Percentiles rank a stretch among this genome's conserved stretches.
Evolutionary conservation across 1,284 basidiomycete genomes (phyloP).

Genomic region (Rhodotorula mucilaginosa): DNA sequence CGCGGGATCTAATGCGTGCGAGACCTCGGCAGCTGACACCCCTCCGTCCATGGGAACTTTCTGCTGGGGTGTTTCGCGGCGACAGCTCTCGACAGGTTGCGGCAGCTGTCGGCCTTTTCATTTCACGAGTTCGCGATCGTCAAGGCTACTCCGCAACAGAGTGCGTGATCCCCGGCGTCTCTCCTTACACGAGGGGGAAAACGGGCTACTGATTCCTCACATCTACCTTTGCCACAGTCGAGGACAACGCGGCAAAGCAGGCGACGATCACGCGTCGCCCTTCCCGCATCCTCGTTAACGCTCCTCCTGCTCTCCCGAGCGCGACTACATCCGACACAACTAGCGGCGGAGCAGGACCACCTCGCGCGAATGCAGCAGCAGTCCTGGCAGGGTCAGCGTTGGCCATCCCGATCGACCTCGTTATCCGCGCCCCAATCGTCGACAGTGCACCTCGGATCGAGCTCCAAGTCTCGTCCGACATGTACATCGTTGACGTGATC

Average conservation of each 20-base stretch:
- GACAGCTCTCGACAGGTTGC: constrained; percentile 82
- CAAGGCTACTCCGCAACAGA: constrained; percentile 66
- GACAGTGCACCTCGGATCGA: constrained; percentile 42
- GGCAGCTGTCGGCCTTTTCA: constrained; percentile 82
- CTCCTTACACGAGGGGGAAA: not conserved
- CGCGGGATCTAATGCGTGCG: not conserved
- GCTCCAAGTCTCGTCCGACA: constrained; percentile 62
- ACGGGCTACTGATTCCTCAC: not conserved
- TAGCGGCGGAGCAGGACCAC: constrained; percentile 40
- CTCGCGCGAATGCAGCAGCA: constrained; percentile 49
- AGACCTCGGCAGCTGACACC: not conserved
- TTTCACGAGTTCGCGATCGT: constrained; percentile 87
- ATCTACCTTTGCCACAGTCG: constrained; percentile 55
- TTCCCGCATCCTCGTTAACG: constrained; percentile 58
- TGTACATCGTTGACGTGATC: constrained; percentile 71
- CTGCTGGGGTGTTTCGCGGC: not conserved
- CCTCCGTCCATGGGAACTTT: constrained; percentile 5
- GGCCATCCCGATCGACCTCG: constrained; percentile 24
- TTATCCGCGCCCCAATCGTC: constrained; percentile 28
- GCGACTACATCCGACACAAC: not conserved
- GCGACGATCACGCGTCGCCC: constrained; percentile 71
- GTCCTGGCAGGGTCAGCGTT: constrained; percentile 8
- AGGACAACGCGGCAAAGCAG: constrained; percentile 76
- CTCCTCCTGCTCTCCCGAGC: not conserved
- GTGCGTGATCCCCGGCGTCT: constrained; percentile 52